phyloP scores from a whole-genome alignment of 1,284 basidiomycete genomes.

The Fistulina hepatica region DNA sequence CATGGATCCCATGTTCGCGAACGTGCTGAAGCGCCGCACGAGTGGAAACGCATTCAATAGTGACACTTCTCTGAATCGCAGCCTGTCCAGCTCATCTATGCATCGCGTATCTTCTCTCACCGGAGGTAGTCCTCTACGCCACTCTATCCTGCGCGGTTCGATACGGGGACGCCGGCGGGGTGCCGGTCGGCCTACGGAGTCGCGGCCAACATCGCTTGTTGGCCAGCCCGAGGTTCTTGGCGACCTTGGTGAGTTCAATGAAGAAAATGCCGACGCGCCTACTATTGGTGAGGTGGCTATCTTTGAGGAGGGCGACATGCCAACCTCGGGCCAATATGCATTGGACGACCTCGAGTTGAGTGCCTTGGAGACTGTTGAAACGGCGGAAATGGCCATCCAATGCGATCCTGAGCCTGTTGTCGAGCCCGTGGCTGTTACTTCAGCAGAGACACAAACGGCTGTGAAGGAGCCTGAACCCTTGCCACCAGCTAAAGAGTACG shows the following conservation, averaged over 20 bases:
- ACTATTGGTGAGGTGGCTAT: not conserved
- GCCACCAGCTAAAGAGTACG: constrained; percentile 7
- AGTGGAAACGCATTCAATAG: constrained; percentile 43
- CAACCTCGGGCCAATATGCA: not conserved
- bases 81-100: too few species aligned
- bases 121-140: constrained; percentile 2
- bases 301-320: not conserved
- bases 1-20: constrained; percentile 77
- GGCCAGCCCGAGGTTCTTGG: constrained; percentile 13
- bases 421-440: constrained; percentile 25
- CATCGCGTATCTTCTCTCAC: constrained; percentile 13
- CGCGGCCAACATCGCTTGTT: constrained; percentile 19
- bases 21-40: constrained; percentile 51
- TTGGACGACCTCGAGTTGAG: not conserved
- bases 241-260: constrained; percentile 19
- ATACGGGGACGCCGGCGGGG: not conserved
- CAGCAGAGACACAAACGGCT: constrained; percentile 32
- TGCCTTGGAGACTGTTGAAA: constrained; percentile 2
- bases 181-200: not conserved
- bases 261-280: not conserved
- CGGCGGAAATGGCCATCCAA: constrained; percentile 30
- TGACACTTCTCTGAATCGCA: constrained; percentile 46
- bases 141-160: not conserved
- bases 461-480: constrained; percentile 8
- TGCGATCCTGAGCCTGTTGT: constrained; percentile 35